phyloP scores from a whole-genome alignment of 495 filamentous ascomycete species.

The Penicillium ochrochloron region DNA sequence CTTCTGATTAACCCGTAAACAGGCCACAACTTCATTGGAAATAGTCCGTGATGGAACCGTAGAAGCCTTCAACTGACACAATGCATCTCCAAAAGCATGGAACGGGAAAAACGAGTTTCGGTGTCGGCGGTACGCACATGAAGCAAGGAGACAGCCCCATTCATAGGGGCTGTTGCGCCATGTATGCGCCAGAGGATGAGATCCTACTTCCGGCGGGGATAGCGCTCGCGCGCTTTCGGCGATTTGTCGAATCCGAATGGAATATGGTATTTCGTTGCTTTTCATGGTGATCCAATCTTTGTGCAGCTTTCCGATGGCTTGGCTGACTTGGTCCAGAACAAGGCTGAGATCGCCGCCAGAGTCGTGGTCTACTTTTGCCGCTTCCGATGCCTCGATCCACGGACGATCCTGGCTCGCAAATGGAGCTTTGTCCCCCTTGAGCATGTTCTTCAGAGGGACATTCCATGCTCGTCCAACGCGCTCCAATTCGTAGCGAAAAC shows the following conservation, averaged over 20 bases:
- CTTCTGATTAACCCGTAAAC: slow-evolving; percentile 43
- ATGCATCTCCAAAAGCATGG: slow-evolving; percentile 65
- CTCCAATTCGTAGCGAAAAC: slow-evolving; percentile 51
- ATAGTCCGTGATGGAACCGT: slow-evolving; percentile 32
- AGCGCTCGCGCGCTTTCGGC: slow-evolving; percentile 30
- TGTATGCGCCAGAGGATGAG: slow-evolving; percentile 47
- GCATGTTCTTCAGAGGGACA: slow-evolving; percentile 40
- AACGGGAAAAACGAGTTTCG: slow-evolving; percentile 56
- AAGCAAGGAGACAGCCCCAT: slow-evolving; percentile 61
- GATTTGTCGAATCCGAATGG: slow-evolving; percentile 28
- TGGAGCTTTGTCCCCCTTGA: slow-evolving; percentile 28
- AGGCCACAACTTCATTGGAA: slow-evolving; percentile 34
- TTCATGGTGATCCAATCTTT: slow-evolving; percentile 28
- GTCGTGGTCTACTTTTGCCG: slow-evolving; percentile 33
- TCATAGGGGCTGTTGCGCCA: slow-evolving; percentile 48
- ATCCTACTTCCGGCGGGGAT: slow-evolving; percentile 33
- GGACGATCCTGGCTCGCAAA: slow-evolving; percentile 40
- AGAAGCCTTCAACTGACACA: slow-evolving; percentile 66
- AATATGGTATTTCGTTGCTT: slow-evolving; percentile 8
- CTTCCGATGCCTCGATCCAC: slow-evolving; percentile 40
- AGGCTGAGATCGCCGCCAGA: slow-evolving; percentile 31
- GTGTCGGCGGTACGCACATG: slow-evolving; percentile 56
- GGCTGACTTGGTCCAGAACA: slow-evolving; percentile 28
- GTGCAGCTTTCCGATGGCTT: slow-evolving; percentile 21
- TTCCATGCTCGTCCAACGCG: slow-evolving; percentile 44